Base-by-base conservation (phyloP, 2,329 filamentous ascomycete species). In the Tolypocladium album region DNA sequence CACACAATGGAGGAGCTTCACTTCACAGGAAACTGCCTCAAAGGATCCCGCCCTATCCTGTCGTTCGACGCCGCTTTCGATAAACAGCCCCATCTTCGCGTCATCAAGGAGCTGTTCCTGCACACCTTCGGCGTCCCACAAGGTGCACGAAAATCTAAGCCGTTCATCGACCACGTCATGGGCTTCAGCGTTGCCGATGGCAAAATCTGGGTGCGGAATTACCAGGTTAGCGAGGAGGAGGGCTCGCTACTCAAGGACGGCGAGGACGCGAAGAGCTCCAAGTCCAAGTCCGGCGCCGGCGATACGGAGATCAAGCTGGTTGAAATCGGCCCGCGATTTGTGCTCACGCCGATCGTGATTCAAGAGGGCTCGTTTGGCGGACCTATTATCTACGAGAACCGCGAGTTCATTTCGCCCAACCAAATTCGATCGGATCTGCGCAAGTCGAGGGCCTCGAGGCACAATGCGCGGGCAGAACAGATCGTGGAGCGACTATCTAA, bases 1-100 rank as follows among this genome's bases (percentile, higher is more conserved):
- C 92, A 97, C 77, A 97, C 93, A 12, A 96, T 95, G 90, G 91
- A 93, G 70, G 94, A 99, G 74, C 81, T 99, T 42, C 90, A 96
- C 70, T 97, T 99, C 74, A 92, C 92, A 20, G 94, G 94, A 59
- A 99, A 99, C 79, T 97, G 92, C 72, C 79, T 97, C 63, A 97
- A 96, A 76, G 94, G 94, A 61, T 94, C 90, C 36, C 82, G 94
- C 42, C 93, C 94, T 1, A 80, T 99, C 45, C 85, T 99, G 60
- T 94, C 90, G 42, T 99, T 99, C 73, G 94, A 97, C 72, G 83
- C 85, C 58, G 84, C 86, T 22, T 99, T 99, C 75, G 90, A 95
- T 62, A 83, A 82, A 66, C 82, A 90, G 68, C 89, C 92, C 2
- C 86, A 96, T 70, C 86, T 95, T 59, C 82, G 82, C 64, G 80